Evolutionary conservation across 495 filamentous ascomycete genomes (phyloP).

Genomic region (Hypomontagnella submonticulosa): DNA sequence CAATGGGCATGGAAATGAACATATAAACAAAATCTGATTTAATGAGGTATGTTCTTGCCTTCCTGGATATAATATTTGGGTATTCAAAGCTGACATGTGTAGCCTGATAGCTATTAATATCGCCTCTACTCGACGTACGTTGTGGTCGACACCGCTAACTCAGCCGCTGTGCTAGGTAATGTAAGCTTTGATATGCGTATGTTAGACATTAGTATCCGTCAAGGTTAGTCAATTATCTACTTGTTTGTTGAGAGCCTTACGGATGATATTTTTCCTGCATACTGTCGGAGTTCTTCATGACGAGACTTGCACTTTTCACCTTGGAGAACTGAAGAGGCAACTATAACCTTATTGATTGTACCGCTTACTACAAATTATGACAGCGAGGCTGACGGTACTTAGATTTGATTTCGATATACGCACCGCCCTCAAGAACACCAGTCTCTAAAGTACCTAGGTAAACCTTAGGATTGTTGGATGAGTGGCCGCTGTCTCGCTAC

Average conservation of each 20-base stretch:
- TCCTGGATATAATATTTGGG: neutral
- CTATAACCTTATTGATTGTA: conserved; percentile 25
- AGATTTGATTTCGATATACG: neutral
- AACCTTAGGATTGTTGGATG: no score
- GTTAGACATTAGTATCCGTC: neutral
- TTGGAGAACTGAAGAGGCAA: conserved; percentile 88
- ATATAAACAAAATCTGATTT: conserved; percentile 94
- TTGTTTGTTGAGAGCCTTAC: conserved; percentile 63
- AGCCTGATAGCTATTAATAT: conserved; percentile 46
- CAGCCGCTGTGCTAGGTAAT: conserved; percentile 48
- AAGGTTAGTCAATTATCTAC: conserved; percentile 29
- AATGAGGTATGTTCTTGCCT: conserved; percentile 78
- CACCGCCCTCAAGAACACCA: neutral
- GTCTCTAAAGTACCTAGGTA: neutral
- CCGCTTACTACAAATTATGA: conserved; percentile 16
- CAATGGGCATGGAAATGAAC: conserved; percentile 77
- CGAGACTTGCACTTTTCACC: conserved; percentile 77
- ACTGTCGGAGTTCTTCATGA: conserved; percentile 79
- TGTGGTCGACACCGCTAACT: conserved; percentile 37
- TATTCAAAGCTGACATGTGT: conserved; percentile 55
- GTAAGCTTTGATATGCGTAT: neutral
- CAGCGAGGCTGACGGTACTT: conserved; percentile 7
- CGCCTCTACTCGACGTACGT: conserved; percentile 1
- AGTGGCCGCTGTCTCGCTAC: no score
- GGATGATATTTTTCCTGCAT: conserved; percentile 83